Base-by-base conservation (phyloP, 2,329 filamentous ascomycete species). In the Sphaerulina musiva region DNA sequence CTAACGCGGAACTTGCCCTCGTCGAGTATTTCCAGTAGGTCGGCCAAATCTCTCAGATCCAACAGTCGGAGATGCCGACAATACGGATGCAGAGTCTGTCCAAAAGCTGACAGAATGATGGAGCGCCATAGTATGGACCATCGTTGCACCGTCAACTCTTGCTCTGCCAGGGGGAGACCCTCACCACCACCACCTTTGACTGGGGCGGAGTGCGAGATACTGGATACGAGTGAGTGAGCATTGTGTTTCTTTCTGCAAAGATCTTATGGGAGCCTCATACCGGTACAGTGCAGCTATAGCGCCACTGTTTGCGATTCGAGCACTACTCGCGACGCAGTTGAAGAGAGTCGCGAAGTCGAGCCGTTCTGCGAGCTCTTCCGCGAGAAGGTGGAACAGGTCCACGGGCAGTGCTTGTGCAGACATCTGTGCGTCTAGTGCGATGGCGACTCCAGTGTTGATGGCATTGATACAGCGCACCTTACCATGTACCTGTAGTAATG, bases 41-140 rank as follows among this genome's bases (percentile, higher is more conserved):
- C 72, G 9, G 73, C 70, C 1, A 89, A 73, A 63, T 85, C 81
- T 50, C 80, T 74, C 8, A 89, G 75, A 59, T 85, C 80, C 38
- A 89, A 73, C 26, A 76, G 74, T 53, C 78, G 80, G 52, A 89
- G 79, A 68, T 86, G 87, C 38, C 80, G 75, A 62, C 81, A 86
- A 66, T 90, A 90, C 0, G 85, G 84, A 58, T 82, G 85, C 14
- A 81, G 71, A 0, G 85, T 87, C 59, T 74, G 70, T 23, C 77
- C 80, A 42, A 84, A 70, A 54, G 82, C 82, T 7, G 85, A 89
- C 6, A 82, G 72, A 54, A 86, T 79, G 59, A 89, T 80, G 2
- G 83, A 83, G 48, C 80, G 78, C 86, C 86, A 89, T 46, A 87
- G 68, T 6, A 80, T 75, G 1, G 81, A 80, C 78, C 81, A 84